Percentiles rank a stretch among this genome's conserved stretches.
These are phyloP conservation scores for Orbilia blumenaviensis DNA, from an alignment of 2,329 filamentous ascomycete genomes.

Conservation along the genomic window DNA sequence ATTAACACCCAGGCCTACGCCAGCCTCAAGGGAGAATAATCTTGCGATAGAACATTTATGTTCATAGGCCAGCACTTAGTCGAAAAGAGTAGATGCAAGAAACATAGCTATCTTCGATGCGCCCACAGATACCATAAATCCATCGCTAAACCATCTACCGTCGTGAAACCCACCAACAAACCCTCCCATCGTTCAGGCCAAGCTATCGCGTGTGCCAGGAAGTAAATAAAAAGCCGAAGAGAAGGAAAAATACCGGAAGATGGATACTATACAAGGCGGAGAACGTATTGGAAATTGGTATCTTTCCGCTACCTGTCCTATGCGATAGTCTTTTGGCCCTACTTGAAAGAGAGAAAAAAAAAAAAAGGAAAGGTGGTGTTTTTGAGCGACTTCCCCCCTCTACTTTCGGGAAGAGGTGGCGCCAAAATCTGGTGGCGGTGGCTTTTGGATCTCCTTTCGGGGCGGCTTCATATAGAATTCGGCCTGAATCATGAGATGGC, in stretches of 20 bases:
- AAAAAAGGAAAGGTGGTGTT: slow-evolving; percentile 38
- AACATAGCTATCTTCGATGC: slow-evolving; percentile 20
- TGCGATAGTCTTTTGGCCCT: slow-evolving; percentile 42
- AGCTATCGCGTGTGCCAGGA: slow-evolving; percentile 25
- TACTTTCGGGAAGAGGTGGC: slow-evolving; percentile 56
- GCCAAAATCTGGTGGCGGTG: slow-evolving; percentile 72
- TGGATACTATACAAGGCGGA: slow-evolving; percentile 54
- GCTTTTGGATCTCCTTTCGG: slow-evolving; percentile 75
- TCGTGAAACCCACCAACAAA: slow-evolving; percentile 40
- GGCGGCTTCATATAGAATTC: slow-evolving; percentile 88
- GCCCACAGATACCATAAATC: slow-evolving; percentile 35
- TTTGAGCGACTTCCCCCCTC: slow-evolving; percentile 58
- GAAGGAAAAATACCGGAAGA: no score
- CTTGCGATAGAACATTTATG: slow-evolving; percentile 15
- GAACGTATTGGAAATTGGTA: slow-evolving; percentile 42
- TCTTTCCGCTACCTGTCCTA: slow-evolving; percentile 54
- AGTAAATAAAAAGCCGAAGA: slow-evolving; percentile 37
- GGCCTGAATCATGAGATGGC: slow-evolving; percentile 84
- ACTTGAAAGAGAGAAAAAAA: slow-evolving; percentile 37
- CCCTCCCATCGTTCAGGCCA: slow-evolving; percentile 30
- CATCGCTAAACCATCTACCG: slow-evolving; percentile 21
- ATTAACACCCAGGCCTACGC: slow-evolving; percentile 19
- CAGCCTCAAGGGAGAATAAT: slow-evolving; percentile 10
- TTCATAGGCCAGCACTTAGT: slow-evolving; percentile 26
- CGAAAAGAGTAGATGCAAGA: slow-evolving; percentile 23